Evolutionary conservation across 2,329 filamentous ascomycete species (phyloP).

Genomic region (Coniochaeta ligniaria): DNA sequence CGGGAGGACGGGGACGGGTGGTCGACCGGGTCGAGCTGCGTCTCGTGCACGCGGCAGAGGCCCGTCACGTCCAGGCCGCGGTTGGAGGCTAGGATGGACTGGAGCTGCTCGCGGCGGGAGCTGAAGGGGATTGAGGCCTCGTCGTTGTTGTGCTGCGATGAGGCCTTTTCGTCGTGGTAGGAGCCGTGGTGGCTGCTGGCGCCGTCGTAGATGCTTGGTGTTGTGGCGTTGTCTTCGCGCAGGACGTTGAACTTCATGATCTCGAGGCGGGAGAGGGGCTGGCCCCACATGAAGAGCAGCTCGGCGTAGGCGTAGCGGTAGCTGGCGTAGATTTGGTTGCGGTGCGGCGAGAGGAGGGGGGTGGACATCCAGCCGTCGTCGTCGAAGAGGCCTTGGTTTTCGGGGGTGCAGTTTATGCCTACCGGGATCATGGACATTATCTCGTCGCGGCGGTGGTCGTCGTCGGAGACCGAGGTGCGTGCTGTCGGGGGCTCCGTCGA

Average conservation of each 20-base stretch:
- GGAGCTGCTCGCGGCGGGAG: slow-evolving; percentile 39
- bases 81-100: slow-evolving; percentile 40
- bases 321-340: slow-evolving; percentile 42
- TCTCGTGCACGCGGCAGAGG: slow-evolving; percentile 55
- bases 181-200: slow-evolving; percentile 25
- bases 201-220: slow-evolving; percentile 15
- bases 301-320: slow-evolving; percentile 63
- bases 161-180: slow-evolving; percentile 24
- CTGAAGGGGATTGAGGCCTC: slow-evolving; percentile 41
- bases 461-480: slow-evolving; percentile 46
- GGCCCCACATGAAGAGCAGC: slow-evolving; percentile 59
- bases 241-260: slow-evolving; percentile 64
- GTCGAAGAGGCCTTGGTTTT: slow-evolving; percentile 59
- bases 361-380: slow-evolving; percentile 59
- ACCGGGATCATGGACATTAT: slow-evolving; percentile 39
- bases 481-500: slow-evolving; percentile 27
- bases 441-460: slow-evolving; percentile 41
- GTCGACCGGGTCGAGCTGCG: slow-evolving; percentile 51
- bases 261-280: slow-evolving; percentile 56
- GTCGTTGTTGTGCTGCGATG: slow-evolving; percentile 17
- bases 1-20: slow-evolving; percentile 22
- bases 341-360: slow-evolving; percentile 47
- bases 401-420: slow-evolving; percentile 44
- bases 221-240: slow-evolving; percentile 33
- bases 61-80: slow-evolving; percentile 57